Conservation (phyloP, 768 basidiomycete species). For the Tricholoma hemisulphureum region DNA sequence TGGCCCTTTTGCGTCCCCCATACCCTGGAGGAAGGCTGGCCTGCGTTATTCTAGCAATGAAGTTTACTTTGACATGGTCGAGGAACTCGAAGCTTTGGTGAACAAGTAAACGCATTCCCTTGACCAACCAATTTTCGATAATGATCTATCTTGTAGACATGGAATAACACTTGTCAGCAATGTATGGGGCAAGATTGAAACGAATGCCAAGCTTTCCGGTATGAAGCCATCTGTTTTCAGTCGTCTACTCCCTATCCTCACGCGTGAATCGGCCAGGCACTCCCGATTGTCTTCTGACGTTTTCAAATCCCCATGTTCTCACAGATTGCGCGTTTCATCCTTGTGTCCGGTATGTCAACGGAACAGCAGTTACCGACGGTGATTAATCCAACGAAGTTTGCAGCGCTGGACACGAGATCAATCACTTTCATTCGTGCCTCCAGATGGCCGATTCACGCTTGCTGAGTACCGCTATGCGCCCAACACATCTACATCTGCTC, state of each 20-base stretch:
- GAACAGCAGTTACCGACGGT: not conserved
- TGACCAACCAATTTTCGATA: not conserved
- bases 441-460: conserved; percentile 84
- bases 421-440: conserved; percentile 86
- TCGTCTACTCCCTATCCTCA: not conserved
- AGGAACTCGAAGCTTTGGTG: conserved; percentile 76
- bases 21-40: conserved; percentile 89
- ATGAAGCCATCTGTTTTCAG: conserved; percentile 4
- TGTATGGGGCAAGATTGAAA: conserved; percentile 76
- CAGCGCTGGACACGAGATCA: conserved; percentile 78
- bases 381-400: conserved; percentile 48
- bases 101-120: conserved; percentile 54
- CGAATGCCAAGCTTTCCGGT: conserved; percentile 79
- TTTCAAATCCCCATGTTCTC: conserved; percentile 71
- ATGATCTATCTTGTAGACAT: conserved; percentile 42
- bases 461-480: conserved; percentile 77
- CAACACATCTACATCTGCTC: conserved; percentile 31
- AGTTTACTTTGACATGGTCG: conserved; percentile 87
- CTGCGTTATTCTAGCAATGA: conserved; percentile 86
- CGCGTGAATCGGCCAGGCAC: conserved; percentile 52
- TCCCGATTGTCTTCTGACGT: conserved; percentile 80
- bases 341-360: conserved; percentile 71
- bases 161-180: conserved; percentile 65
- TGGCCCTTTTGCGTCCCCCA: conserved; percentile 79
- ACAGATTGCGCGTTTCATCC: conserved; percentile 87